Base-by-base conservation (phyloP, 2,329 filamentous ascomycete species). In the Aciculosporium take region DNA sequence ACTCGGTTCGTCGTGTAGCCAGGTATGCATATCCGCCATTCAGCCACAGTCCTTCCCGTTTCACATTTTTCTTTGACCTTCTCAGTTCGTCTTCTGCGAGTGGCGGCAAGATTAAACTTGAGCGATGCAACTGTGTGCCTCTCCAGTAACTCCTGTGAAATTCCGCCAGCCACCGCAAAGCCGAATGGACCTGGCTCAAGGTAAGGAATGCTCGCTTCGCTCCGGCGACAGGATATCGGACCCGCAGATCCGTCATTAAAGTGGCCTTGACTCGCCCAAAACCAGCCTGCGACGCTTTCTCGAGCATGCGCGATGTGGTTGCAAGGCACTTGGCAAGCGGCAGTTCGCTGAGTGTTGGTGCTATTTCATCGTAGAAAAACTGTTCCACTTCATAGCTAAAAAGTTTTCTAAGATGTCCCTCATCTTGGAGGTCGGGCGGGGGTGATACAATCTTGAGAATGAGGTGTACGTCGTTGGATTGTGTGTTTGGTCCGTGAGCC, bases 1-100 rank as follows among this genome's bases (percentile, higher is more conserved):
- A 79, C 52, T 83, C 79, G 15, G 55, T 67, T 7, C 62, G 62
- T 5, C 79, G 67, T 0, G 79, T 83, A 1, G 74, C 72, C 0
- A 83, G 71, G 48, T 82, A 82, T 0, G 77, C 81, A 50, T 83
- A 83, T 0, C 79, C 78, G 1, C 79, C 79, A 33, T 81, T 79
- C 6, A 77, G 56, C 79, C 79, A 82, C 2, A 74, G 46, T 5
- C 56, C 61, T 28, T 9, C 30, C 46, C 1, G 52, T 47, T 4
- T 44, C 40, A 3, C 50, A 17, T 3, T 39, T 40, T 3, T 49
- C 44, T 0, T 42, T 43, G 2, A 33, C 12, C 48, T 31, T 6
- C 53, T 50, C 12, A 60, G 49, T n/a, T 55, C 50, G 0, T 52
- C 53, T 48, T 81, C 76, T 17, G 76, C 61, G 0, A 80, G 59